These are phyloP conservation scores for Isabelozyma heimii DNA, from an alignment of 805 yeast species.

Conservation along the genomic window DNA sequence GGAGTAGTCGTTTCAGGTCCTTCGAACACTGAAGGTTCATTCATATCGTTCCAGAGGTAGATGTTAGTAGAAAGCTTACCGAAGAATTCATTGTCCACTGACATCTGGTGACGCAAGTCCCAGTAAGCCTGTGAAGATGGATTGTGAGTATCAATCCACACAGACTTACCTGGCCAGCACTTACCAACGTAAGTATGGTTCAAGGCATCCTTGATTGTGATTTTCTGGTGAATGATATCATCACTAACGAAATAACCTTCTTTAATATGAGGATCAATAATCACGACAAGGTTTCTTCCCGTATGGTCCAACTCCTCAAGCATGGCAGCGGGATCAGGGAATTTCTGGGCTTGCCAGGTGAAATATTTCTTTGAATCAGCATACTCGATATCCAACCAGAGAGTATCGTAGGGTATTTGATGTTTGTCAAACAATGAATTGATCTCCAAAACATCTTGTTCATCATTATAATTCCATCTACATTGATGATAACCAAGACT, in stretches of 20 bases:
- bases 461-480: conserved; percentile 94
- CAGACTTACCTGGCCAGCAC: conserved; percentile 97
- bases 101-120: conserved; percentile 51
- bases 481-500: conserved; percentile 93
- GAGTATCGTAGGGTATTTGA: conserved; percentile 81
- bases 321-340: conserved; percentile 76
- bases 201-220: conserved; percentile 46
- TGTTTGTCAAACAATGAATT: conserved; percentile 65
- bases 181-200: conserved; percentile 70
- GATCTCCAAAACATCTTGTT: conserved; percentile 77
- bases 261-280: conserved; percentile 91
- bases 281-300: conserved; percentile 77
- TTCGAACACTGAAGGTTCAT: conserved; percentile 91
- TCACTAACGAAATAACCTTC: conserved; percentile 65
- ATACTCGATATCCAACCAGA: conserved; percentile 95
- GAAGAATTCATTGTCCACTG: conserved; percentile 33
- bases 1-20: conserved; percentile 95
- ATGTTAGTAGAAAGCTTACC: conserved; percentile 60
- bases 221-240: conserved; percentile 34
- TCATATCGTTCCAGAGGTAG: conserved; percentile 97
- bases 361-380: conserved; percentile 84
- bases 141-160: conserved; percentile 87
- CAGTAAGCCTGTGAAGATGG: conserved; percentile 61
- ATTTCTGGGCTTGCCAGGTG: conserved; percentile 77
- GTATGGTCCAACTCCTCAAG: conserved; percentile 60